Conservation (phyloP, 805 yeast genomes). For the Wickerhamiella spandovensis region DNA sequence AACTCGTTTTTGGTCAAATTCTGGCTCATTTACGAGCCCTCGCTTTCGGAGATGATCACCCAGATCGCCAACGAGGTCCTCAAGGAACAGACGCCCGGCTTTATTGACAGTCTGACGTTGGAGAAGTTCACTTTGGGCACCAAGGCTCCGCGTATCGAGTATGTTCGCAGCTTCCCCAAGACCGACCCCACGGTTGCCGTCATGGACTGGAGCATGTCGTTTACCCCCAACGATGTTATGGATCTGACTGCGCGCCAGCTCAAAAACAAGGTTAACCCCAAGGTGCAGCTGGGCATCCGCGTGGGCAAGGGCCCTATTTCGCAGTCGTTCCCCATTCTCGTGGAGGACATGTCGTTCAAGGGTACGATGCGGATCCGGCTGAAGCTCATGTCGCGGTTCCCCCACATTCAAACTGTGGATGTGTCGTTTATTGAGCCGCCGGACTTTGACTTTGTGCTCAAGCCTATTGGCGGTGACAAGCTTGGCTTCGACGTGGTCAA, state of each 20-base stretch:
- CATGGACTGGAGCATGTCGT: constrained; percentile 93
- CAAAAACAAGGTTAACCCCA: constrained; percentile 73
- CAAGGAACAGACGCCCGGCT: constrained; percentile 72
- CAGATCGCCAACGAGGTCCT: constrained; percentile 75
- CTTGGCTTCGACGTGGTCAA: constrained; percentile 75
- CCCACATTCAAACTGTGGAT: constrained; percentile 85
- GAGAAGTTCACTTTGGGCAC: constrained; percentile 86
- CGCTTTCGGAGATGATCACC: constrained; percentile 70
- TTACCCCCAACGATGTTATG: constrained; percentile 78
- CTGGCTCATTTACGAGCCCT: constrained; percentile 87
- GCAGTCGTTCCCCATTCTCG: constrained; percentile 57
- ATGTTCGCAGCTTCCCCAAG: constrained; percentile 76
- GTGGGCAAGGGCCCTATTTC: constrained; percentile 61
- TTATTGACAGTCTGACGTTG: constrained; percentile 71
- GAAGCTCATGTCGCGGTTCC: constrained; percentile 81
- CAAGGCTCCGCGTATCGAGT: constrained; percentile 87
- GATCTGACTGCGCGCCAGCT: constrained; percentile 79
- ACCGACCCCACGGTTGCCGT: constrained; percentile 90
- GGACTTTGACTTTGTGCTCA: constrained; percentile 69
- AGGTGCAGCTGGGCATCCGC: constrained; percentile 59
- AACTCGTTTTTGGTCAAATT: constrained; percentile 79
- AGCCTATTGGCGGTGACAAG: constrained; percentile 65
- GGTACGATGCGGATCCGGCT: constrained; percentile 68
- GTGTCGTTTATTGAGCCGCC: constrained; percentile 80
- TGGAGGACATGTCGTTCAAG: constrained; percentile 66